These are phyloP conservation scores for Mycosphaerelloides madeirae DNA, from an alignment of 2,329 filamentous ascomycete genomes.

Conservation along the genomic window DNA sequence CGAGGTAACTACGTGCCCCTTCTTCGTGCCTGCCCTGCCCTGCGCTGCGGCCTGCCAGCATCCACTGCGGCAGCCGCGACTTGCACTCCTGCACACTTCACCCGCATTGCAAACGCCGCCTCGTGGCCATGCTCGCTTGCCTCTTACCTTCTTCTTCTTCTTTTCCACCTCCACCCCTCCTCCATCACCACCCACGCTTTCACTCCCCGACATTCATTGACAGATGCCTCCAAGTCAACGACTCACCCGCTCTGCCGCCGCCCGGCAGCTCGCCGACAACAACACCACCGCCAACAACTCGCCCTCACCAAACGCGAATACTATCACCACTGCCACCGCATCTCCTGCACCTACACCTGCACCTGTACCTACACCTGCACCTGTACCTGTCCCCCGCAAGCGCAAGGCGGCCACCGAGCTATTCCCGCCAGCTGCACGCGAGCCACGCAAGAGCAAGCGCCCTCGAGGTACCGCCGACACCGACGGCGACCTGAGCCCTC, in stretches of 20 bases:
- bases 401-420: conserved; percentile 61
- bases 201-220: conserved; percentile 14
- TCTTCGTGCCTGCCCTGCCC: no score
- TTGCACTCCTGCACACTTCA: no score
- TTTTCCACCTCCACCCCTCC: conserved; percentile 2
- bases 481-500: conserved; percentile 38
- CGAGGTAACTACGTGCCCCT: neutral
- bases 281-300: conserved; percentile 39
- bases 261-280: conserved; percentile 73
- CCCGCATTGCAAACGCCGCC: neutral
- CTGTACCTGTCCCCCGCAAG: conserved; percentile 55
- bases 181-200: conserved; percentile 3
- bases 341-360: conserved; percentile 41
- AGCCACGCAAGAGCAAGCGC: conserved; percentile 54
- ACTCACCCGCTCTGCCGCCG: conserved; percentile 42
- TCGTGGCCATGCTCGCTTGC: neutral
- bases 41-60: conserved; percentile 5
- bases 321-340: conserved; percentile 36
- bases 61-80: no score
- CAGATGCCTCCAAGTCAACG: conserved; percentile 25
- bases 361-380: conserved; percentile 48
- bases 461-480: conserved; percentile 43
- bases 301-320: conserved; percentile 14
- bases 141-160: neutral
- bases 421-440: conserved; percentile 46